Conservation (phyloP, 805 yeast genomes). For the Wickerhamiella allomyrinae region DNA sequence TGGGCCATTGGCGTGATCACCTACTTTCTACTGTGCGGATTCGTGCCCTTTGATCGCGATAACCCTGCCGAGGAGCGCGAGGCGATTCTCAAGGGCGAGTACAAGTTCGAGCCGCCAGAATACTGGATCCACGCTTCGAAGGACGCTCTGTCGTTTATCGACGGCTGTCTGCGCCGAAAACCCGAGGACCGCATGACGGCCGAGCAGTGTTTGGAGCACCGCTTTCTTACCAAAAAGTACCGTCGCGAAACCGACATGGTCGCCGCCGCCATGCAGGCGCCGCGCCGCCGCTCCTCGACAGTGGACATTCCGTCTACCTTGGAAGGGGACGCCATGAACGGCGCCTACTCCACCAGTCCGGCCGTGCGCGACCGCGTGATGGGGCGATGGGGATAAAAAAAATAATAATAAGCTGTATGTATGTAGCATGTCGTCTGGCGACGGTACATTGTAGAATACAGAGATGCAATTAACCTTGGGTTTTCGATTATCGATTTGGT, state of each 20-base stretch:
- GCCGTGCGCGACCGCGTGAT: slow-evolving; percentile 9
- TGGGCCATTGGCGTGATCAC: slow-evolving; percentile 69
- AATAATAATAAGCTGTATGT: no score
- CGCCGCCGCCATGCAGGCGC: slow-evolving; percentile 21
- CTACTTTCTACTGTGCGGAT: slow-evolving; percentile 58
- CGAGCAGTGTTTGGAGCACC: slow-evolving; percentile 32
- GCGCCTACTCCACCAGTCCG: slow-evolving; percentile 23
- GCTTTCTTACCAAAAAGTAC: slow-evolving; percentile 25
- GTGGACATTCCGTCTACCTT: slow-evolving; percentile 12
- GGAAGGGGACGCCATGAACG: slow-evolving; percentile 23
- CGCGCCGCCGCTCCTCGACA: not conserved
- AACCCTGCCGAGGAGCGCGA: slow-evolving; percentile 51
- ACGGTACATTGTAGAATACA: no score
- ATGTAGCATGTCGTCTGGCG: no score
- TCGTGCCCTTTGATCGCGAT: slow-evolving; percentile 67
- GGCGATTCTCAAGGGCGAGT: slow-evolving; percentile 47
- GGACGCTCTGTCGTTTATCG: slow-evolving; percentile 46
- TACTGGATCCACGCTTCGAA: slow-evolving; percentile 39
- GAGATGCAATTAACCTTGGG: no score
- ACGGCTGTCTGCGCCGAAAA: slow-evolving; percentile 36
- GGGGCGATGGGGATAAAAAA: not conserved
- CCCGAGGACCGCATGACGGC: slow-evolving; percentile 35
- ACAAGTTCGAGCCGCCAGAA: slow-evolving; percentile 44
- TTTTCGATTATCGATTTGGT: no score
- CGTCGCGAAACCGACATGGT: slow-evolving; percentile 13